Conservation (phyloP, 768 basidiomycete genomes). For the Psilocybe cubensis region DNA sequence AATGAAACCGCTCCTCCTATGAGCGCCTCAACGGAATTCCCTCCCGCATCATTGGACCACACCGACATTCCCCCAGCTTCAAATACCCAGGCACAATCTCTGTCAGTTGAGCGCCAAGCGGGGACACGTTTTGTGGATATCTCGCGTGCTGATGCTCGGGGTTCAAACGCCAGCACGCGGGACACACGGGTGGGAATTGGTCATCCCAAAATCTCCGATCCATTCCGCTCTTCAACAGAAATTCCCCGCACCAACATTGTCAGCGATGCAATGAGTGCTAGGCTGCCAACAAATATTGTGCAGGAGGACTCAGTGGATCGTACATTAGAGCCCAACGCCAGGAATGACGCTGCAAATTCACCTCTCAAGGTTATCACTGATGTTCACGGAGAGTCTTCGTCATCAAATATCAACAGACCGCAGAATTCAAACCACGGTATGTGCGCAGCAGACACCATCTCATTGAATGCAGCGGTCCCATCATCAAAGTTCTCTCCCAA, state of each 20-base stretch:
- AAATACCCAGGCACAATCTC: background rate
- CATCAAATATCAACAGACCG: slow-evolving; percentile 6
- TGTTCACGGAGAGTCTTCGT: slow-evolving; percentile 7
- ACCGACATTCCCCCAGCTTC: background rate
- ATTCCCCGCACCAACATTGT: background rate
- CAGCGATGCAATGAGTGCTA: background rate
- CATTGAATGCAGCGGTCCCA: background rate
- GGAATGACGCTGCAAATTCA: slow-evolving; percentile 8
- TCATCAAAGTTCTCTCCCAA: background rate
- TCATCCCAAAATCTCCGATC: background rate
- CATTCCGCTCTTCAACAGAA: background rate
- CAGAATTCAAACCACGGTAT: slow-evolving; percentile 1
- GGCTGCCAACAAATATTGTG: background rate
- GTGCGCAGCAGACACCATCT: slow-evolving; percentile 3
- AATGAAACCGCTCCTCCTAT: background rate
- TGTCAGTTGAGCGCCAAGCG: background rate
- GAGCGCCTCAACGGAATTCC: background rate
- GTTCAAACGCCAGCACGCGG: background rate
- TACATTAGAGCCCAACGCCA: slow-evolving; percentile 4
- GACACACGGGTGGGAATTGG: background rate
- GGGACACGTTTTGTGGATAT: slow-evolving; percentile 1
- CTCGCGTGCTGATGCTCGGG: background rate
- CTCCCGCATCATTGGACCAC: background rate
- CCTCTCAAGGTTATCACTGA: slow-evolving; percentile 17
- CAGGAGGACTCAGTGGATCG: background rate